These are phyloP conservation scores for Penicillium sp. DNA, from an alignment of 2,329 filamentous ascomycete species.

Conservation along the genomic window DNA sequence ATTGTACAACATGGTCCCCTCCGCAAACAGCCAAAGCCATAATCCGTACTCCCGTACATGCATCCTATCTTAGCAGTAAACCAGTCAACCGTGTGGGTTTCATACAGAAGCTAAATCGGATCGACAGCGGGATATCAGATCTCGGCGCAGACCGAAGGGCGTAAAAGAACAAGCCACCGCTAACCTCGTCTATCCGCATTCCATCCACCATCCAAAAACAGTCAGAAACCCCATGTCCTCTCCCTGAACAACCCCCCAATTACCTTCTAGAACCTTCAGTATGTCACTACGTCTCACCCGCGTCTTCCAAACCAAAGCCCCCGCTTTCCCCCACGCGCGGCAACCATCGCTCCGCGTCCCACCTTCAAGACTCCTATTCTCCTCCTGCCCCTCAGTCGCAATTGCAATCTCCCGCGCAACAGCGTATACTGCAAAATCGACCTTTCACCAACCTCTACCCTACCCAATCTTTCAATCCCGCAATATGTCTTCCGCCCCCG, in stretches of 20 bases:
- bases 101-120: not conserved
- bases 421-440: not conserved
- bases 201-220: not conserved
- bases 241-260: not conserved
- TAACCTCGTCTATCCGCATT: not conserved
- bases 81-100: too few species aligned
- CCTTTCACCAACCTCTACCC: constrained; percentile 1
- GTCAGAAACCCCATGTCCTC: not conserved
- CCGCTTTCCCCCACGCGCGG: constrained; percentile 26
- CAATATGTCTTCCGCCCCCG: constrained; percentile 28
- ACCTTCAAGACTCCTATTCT: constrained; percentile 3
- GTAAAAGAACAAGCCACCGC: not conserved
- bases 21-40: not conserved
- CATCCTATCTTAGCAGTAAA: too few species aligned
- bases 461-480: constrained; percentile 8
- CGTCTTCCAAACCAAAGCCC: constrained; percentile 6
- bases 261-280: not conserved
- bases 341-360: constrained; percentile 14
- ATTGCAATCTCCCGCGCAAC: not conserved
- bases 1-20: not conserved
- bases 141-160: not conserved
- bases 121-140: not conserved
- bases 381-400: not conserved
- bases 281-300: constrained; percentile 2
- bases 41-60: too few species aligned